These are phyloP conservation scores for Madurella mycetomatis DNA, from an alignment of 2,329 filamentous ascomycete species.

Conservation along the genomic window DNA sequence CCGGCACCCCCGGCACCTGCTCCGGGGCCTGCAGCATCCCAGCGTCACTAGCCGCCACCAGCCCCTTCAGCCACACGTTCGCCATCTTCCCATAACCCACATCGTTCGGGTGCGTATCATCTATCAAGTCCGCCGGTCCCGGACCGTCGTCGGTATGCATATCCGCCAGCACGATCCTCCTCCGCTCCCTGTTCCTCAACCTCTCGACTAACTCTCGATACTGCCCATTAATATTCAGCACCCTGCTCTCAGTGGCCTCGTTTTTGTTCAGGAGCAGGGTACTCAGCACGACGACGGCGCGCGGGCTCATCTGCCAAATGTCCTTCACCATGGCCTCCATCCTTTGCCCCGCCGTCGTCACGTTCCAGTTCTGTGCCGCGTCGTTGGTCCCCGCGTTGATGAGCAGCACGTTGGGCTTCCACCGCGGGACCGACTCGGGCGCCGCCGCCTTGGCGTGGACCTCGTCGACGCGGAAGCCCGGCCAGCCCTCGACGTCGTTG, in stretches of 20 bases:
- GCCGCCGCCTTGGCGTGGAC: constrained; percentile 32
- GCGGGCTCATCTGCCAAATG: constrained; percentile 31
- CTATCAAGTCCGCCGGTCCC: constrained; percentile 31
- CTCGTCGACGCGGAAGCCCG: constrained; percentile 38
- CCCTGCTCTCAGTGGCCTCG: constrained; percentile 25
- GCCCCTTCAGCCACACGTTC: constrained; percentile 34
- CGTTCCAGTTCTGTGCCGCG: constrained; percentile 32
- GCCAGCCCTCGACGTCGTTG: constrained; percentile 44
- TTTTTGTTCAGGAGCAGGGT: constrained; percentile 32
- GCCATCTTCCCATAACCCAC: constrained; percentile 41
- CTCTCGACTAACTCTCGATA: constrained; percentile 27
- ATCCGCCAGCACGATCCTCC: constrained; percentile 37
- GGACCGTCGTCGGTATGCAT: constrained; percentile 35
- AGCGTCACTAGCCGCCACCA: constrained; percentile 16
- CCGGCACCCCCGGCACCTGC: constrained; percentile 18
- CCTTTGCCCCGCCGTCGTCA: constrained; percentile 30
- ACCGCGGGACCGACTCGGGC: constrained; percentile 27
- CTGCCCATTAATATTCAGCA: constrained; percentile 33
- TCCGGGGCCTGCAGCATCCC: constrained; percentile 34
- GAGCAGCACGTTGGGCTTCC: constrained; percentile 38
- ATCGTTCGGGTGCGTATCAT: constrained; percentile 38
- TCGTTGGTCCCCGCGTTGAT: constrained; percentile 45
- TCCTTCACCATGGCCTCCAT: constrained; percentile 35
- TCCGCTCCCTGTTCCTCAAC: constrained; percentile 27
- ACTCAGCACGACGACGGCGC: constrained; percentile 36